Evolutionary conservation across 75 land plant genomes (phyloP).

Genomic region (Picea sitchensis): DNA sequence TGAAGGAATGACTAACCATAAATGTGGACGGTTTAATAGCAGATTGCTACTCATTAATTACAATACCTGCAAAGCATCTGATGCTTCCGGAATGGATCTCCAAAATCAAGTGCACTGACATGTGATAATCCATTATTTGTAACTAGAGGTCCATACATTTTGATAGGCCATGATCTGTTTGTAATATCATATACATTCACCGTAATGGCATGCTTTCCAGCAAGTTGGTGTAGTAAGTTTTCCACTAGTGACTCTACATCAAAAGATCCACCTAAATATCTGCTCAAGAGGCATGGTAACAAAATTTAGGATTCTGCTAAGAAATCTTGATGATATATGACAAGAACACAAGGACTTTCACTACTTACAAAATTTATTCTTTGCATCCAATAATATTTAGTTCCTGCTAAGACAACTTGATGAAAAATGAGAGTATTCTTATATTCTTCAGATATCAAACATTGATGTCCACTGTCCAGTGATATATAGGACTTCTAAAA

Average conservation of each 20-base stretch:
- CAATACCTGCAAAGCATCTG: slow-evolving; percentile 87
- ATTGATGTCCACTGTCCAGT: neutral
- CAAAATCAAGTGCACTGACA: slow-evolving; percentile 68
- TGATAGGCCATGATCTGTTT: slow-evolving; percentile 42
- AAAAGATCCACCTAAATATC: slow-evolving; percentile 76
- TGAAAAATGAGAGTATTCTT: neutral
- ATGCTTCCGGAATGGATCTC: slow-evolving; percentile 79
- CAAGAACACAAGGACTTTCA: too few relatives aligned
- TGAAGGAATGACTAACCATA: neutral
- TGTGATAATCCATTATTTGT: slow-evolving; percentile 25
- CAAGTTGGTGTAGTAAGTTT: slow-evolving; percentile 73
- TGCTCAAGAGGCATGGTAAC: slow-evolving; percentile 13
- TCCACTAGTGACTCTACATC: slow-evolving; percentile 79
- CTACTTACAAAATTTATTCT: too few relatives aligned
- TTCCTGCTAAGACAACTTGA: neutral
- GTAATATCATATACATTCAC: slow-evolving; percentile 86
- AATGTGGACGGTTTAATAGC: neutral
- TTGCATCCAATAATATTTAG: neutral
- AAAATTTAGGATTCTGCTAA: neutral
- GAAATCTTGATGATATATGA: too few relatives aligned
- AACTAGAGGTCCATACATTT: slow-evolving; percentile 69
- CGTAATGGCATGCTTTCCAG: slow-evolving; percentile 67
- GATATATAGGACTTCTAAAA: neutral
- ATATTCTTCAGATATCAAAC: neutral
- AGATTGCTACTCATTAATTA: neutral